These are phyloP conservation scores for Trametes cinnabarina DNA, from an alignment of 768 basidiomycete genomes.

Conservation along the genomic window DNA sequence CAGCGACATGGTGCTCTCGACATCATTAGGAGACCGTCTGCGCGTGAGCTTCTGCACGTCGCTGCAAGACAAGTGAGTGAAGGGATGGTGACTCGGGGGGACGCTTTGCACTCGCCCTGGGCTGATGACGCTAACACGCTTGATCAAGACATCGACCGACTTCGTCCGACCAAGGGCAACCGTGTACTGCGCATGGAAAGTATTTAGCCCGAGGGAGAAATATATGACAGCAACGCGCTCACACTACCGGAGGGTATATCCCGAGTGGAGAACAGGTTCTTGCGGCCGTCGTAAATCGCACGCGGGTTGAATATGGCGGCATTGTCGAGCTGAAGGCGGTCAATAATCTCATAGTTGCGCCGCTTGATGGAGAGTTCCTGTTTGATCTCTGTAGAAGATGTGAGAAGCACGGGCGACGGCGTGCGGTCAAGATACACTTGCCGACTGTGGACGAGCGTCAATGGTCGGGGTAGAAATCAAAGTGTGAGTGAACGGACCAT, in stretches of 20 bases:
- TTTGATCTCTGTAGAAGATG: not conserved
- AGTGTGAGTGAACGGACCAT: constrained; percentile 11
- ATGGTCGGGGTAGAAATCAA: not conserved
- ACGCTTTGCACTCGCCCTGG: constrained; percentile 1
- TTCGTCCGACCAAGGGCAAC: not conserved
- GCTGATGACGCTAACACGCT: constrained; percentile 8
- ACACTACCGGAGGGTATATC: constrained; percentile 8
- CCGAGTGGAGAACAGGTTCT: constrained; percentile 10
- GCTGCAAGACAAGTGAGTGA: not conserved
- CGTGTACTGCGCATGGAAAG: not conserved
- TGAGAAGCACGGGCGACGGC: not conserved
- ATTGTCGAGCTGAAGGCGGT: constrained; percentile 6
- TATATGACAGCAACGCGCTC: not conserved
- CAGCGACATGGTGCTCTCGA: constrained; percentile 4
- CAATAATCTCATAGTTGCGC: constrained; percentile 14
- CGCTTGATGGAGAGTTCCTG: not conserved
- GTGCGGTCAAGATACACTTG: not conserved
- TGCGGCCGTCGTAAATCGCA: constrained; percentile 17
- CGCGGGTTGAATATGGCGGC: constrained; percentile 15
- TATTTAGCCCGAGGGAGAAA: not conserved
- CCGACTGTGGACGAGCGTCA: constrained; percentile 9
- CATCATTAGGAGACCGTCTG: not conserved
- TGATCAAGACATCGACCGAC: constrained; percentile 7
- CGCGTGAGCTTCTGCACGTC: constrained; percentile 9
- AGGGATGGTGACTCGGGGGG: not conserved